Evolutionary conservation across 2,329 filamentous ascomycete genomes (phyloP), one percentile per base, ranked within the genome.

Genomic region (Colletotrichum noveboracense): DNA sequence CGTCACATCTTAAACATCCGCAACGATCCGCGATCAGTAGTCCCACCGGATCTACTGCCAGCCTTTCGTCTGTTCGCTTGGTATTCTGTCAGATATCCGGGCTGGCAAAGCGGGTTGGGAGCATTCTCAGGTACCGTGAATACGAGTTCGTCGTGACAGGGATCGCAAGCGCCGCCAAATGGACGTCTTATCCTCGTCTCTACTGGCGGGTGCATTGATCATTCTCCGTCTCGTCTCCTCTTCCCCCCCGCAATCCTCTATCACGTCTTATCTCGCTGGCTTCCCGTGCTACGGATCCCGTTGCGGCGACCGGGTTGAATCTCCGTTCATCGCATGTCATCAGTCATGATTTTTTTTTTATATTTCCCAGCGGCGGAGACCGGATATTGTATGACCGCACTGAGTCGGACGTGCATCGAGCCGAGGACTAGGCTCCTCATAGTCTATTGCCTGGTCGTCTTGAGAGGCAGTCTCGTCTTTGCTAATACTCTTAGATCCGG

Each of bases 191-290:
- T 75, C 52, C 70, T 68, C 70, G 73, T 43, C 67, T 71, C 38
- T 13, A 62, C 69, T 75, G 64, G 73, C 52, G 73, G 32, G 48
- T 56, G 73, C 70, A 60, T 73, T 73, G 73, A 65, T 65, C 70
- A 30, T 60, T 75, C 70, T 73, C 73, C 65, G 73, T 75, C 73
- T 75, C 73, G 70, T 68, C 73, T 75, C 58, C 43, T 68, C 62
- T 36, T 52, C 21, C 26, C 64, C 73, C 64, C 70, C 73, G 73
- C 73, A 75, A 73, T 73, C 69, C 73, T 75, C 73, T 75, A 75
- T 75, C 73, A 75, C 73, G 73, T 73, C 73, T 75, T 75, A 75
- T 75, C 73, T 75, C 58, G 73, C 70, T 73, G 69, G 64, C 70
- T 65, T 73, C 73, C 73, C 70, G 73, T 75, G 64, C 73, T 75